phyloP scores from a whole-genome alignment of 1,139 yeast genomes.

The Wickerhamomyces sp. region DNA sequence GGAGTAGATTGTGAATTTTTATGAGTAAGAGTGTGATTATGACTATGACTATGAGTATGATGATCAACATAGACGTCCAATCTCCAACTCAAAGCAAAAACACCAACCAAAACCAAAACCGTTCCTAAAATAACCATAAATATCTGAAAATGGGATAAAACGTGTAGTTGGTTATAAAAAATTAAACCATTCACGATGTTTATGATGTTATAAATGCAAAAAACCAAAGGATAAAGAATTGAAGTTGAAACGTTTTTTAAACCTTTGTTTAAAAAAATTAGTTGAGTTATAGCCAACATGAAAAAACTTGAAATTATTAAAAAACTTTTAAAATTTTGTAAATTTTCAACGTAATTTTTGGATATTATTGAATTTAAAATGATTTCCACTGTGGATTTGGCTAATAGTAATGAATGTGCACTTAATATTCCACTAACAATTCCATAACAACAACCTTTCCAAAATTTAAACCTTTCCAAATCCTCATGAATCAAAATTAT shows the following conservation, averaged over 20 bases:
- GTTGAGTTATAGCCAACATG: slow-evolving; percentile 66
- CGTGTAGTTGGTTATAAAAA: slow-evolving; percentile 49
- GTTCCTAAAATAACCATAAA: slow-evolving; percentile 48
- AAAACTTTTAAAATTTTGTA: slow-evolving; percentile 20
- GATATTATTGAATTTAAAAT: slow-evolving; percentile 43
- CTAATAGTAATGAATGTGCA: slow-evolving; percentile 80
- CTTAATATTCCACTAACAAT: slow-evolving; percentile 72
- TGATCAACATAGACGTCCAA: slow-evolving; percentile 31
- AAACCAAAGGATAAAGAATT: slow-evolving; percentile 77
- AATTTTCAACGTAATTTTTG: slow-evolving; percentile 23
- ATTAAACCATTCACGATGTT: slow-evolving; percentile 71
- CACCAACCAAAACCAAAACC: slow-evolving; percentile 44
- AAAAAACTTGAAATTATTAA: slow-evolving; percentile 54
- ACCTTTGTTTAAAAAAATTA: slow-evolving; percentile 71
- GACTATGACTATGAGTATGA: too few species aligned
- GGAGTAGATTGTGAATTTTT: too few species aligned
- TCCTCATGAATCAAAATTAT: slow-evolving; percentile 7
- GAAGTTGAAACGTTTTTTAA: slow-evolving; percentile 70
- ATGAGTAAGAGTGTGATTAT: too few species aligned
- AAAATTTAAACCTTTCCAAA: slow-evolving; percentile 10
- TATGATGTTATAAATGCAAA: slow-evolving; percentile 73
- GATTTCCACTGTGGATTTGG: slow-evolving; percentile 77
- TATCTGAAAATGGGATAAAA: slow-evolving; percentile 34
- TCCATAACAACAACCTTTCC: slow-evolving; percentile 58
- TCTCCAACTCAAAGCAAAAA: slow-evolving; percentile 43